Percentiles rank a stretch among this genome's conserved stretches.
Conservation (phyloP, 2,329 filamentous ascomycete genomes). For the Pyricularia grisea region DNA sequence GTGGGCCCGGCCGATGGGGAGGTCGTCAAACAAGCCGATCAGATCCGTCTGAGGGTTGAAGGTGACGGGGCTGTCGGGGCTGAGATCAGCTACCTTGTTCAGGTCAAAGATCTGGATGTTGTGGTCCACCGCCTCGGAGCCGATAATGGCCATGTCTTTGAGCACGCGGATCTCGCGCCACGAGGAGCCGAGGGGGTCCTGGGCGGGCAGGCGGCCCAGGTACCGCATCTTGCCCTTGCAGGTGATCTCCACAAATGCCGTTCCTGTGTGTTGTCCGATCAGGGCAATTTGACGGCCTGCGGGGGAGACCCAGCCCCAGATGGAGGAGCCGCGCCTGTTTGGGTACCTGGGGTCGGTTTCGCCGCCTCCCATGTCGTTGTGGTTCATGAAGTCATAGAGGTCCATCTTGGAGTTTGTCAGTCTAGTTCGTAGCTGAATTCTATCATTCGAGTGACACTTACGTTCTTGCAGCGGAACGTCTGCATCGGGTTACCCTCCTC, state of each 20-base stretch:
- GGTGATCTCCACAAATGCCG: slow-evolving; percentile 43
- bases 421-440: no score
- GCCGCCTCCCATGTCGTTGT: neutral
- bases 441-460: neutral
- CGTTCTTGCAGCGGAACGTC: neutral
- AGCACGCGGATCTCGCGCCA: slow-evolving; percentile 43
- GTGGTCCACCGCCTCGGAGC: slow-evolving; percentile 35
- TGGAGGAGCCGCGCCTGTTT: neutral
- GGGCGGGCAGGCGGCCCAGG: slow-evolving; percentile 40
- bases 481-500: neutral
- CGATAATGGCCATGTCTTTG: slow-evolving; percentile 25
- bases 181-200: slow-evolving; percentile 12
- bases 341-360: no score
- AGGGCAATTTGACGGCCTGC: slow-evolving; percentile 44
- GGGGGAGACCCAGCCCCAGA: slow-evolving; percentile 37
- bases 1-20: slow-evolving; percentile 4
- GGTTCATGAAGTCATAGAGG: slow-evolving; percentile 2
- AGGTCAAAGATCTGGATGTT: neutral
- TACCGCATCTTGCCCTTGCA: slow-evolving; percentile 39
- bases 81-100: slow-evolving; percentile 16
- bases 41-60: neutral
- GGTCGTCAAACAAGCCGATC: neutral
- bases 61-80: slow-evolving; percentile 23
- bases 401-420: neutral
- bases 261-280: slow-evolving; percentile 43